Conservation (phyloP, 139 green algal species). For the Ettlia oleoabundans region DNA sequence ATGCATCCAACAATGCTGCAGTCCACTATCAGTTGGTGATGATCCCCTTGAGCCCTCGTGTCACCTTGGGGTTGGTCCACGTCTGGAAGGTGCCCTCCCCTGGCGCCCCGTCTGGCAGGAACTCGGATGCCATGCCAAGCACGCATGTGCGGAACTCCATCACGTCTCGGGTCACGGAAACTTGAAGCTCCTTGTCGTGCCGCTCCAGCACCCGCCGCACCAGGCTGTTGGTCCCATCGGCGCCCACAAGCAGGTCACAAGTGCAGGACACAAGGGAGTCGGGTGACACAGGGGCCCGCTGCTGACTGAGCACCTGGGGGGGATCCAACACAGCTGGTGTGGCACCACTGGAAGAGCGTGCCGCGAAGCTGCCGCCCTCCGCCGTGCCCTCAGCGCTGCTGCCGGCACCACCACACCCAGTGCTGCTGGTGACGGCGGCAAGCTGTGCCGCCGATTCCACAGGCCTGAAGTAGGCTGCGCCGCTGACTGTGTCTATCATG, state of each 20-base stretch:
- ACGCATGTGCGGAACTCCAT: conserved; percentile 17
- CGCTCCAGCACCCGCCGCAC: conserved; percentile 40
- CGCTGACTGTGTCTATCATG: background rate
- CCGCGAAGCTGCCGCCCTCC: no score
- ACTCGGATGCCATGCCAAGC: conserved; percentile 36
- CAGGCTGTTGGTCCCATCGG: conserved; percentile 51
- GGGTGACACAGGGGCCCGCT: background rate
- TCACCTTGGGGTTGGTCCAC: conserved; percentile 35
- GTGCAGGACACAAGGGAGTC: background rate
- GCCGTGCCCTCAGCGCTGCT: background rate
- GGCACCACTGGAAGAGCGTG: background rate
- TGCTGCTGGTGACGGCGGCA: background rate
- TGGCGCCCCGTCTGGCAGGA: conserved; percentile 62
- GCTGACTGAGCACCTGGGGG: background rate
- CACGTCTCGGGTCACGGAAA: background rate
- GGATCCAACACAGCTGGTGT: background rate
- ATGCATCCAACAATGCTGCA: no score
- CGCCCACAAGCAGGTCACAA: conserved; percentile 60
- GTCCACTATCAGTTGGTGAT: no score
- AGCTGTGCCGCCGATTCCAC: background rate
- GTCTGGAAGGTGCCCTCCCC: conserved; percentile 61
- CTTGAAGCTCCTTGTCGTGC: background rate
- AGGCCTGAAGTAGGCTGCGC: conserved; percentile 2
- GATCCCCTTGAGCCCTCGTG: no score
- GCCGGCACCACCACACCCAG: background rate